Percentiles rank a stretch among this genome's conserved stretches.
Evolutionary conservation across 495 filamentous ascomycete species (phyloP).

Genomic region (Aspergillus incahuasiensis): DNA sequence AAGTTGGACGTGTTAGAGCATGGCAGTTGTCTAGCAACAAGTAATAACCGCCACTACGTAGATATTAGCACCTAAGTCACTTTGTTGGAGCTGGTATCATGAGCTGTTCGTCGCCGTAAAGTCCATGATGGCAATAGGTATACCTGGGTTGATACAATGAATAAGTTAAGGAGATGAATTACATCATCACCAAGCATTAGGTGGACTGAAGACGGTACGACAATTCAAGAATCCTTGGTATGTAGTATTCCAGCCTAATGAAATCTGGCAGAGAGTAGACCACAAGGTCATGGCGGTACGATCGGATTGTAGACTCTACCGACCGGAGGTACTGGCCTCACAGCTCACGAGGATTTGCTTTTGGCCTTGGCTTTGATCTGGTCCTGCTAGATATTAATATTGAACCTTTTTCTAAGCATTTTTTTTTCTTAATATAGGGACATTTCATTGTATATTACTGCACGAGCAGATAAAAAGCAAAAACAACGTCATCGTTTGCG

Average conservation of each 20-base stretch:
- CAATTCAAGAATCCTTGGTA: too few species aligned
- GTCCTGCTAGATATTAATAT: background rate
- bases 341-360: background rate
- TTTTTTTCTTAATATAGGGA: background rate
- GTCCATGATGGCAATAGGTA: too few species aligned
- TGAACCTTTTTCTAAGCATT: background rate
- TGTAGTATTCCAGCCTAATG: too few species aligned
- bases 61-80: too few species aligned
- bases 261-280: too few species aligned
- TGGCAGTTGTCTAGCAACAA: background rate
- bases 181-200: slow-evolving; percentile 13
- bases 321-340: background rate
- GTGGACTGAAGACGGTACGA: background rate
- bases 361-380: background rate
- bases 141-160: too few species aligned
- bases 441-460: background rate
- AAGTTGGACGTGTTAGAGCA: too few species aligned
- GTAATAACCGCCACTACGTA: too few species aligned
- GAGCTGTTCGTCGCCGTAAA: too few species aligned
- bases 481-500: slow-evolving; percentile 6
- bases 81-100: too few species aligned
- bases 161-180: too few species aligned
- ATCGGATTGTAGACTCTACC: background rate
- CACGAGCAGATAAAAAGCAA: slow-evolving; percentile 2
- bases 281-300: background rate